Base-by-base conservation (phyloP, 1,284 basidiomycete species). In the Ganoderma resinaceum region DNA sequence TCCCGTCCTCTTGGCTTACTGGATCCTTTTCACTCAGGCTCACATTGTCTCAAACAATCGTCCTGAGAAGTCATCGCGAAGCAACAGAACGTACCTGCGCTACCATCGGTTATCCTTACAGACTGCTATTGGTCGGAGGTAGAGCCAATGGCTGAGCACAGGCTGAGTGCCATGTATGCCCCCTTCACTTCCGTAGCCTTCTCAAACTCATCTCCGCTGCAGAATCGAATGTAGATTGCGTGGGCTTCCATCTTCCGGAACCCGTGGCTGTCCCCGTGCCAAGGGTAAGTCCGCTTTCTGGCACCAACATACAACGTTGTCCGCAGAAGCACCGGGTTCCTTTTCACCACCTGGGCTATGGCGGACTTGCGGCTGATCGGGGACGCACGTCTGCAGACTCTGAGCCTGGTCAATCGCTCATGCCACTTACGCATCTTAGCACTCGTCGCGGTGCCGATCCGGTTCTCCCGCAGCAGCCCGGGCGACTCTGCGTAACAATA, bases 401-500 rank as follows among this genome's bases (percentile, higher is more conserved):
- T 6, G 33, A 58, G 55, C 31, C 55, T 33, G 12, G 8, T 58
- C 55, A 35, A 37, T 12, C 20, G 55, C 31, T 23, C 31, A 20
- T 57, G 53, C n/a, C 55, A 58, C 23, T 35, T 37, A 58, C 33
- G 20, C 55, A 20, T 37, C 55, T 58, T 58, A 20, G 33, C n/a
- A 37, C 55, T 6, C 31, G 20, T 37, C 33, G 31, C 33, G 55
- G 31, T 4, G 18, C 55, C 33, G 33, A 58, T 18, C 33, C 55
- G 20, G n/a, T 12, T 23, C 20, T 33, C 31, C 53, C 53, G 29
- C 62, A 38, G 40, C 55, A 42, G 37, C 18, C 33, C 53, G 23
- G 8, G 38, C 53, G 31, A n/a, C 43, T 42, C 23, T 40, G n/a
- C 33, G 29, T 9, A 35, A 71, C 70, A 68, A 71, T 69, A 66